These are phyloP conservation scores for Penicillium sp. DNA, from an alignment of 2,329 filamentous ascomycete species.

Conservation along the genomic window DNA sequence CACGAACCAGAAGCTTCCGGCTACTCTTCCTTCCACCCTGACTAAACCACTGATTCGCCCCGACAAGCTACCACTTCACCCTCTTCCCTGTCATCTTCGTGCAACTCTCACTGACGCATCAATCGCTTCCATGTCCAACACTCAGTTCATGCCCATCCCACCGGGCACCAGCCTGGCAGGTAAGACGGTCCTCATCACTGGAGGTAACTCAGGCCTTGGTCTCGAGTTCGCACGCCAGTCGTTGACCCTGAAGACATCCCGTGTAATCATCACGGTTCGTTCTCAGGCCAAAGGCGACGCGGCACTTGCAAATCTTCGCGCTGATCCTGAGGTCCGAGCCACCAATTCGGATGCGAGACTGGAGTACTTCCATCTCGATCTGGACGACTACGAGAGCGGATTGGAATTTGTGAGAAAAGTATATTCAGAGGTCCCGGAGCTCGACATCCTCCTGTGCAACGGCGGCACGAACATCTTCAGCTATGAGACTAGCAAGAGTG, in stretches of 20 bases:
- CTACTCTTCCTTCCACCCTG: neutral
- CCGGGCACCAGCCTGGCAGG: conserved; percentile 24
- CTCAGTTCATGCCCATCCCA: neutral
- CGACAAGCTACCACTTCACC: neutral
- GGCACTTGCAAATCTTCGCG: conserved; percentile 15
- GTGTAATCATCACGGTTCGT: conserved; percentile 57
- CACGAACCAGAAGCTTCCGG: neutral
- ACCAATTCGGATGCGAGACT: conserved; percentile 48
- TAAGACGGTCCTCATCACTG: conserved; percentile 55
- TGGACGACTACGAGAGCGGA: conserved; percentile 38
- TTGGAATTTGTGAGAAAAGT: conserved; percentile 20
- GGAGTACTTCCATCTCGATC: conserved; percentile 58
- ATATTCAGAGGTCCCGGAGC: conserved; percentile 19
- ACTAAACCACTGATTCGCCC: neutral
- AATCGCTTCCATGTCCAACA: conserved; percentile 24
- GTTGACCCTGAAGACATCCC: conserved; percentile 46
- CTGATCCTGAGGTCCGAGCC: conserved; percentile 33
- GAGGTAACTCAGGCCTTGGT: conserved; percentile 57
- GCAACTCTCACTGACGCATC: neutral
- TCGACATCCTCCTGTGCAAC: conserved; percentile 29
- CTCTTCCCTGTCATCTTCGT: neutral
- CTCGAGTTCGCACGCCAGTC: conserved; percentile 51
- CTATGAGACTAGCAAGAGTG: conserved; percentile 24
- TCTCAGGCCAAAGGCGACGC: conserved; percentile 30
- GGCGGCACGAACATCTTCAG: conserved; percentile 20